Conservation (phyloP, 1,284 basidiomycete genomes). For the Moesziomyces globuligerus region DNA sequence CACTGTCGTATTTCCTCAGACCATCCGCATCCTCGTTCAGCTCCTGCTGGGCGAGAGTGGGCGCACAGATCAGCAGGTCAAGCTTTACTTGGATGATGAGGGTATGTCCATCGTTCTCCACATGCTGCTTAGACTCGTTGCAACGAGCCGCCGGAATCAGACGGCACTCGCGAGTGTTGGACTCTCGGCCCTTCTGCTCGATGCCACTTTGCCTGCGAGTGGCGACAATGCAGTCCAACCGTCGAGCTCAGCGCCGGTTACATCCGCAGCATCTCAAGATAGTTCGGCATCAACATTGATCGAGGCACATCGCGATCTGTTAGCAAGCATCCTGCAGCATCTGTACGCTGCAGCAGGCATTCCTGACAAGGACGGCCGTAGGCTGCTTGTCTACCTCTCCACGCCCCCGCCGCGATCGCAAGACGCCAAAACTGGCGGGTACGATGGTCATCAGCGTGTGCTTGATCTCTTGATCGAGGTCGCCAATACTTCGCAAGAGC, state of each 20-base stretch:
- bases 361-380: slow-evolving; percentile 38
- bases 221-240: not conserved
- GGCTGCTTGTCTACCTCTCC: slow-evolving; percentile 26
- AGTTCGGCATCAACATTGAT: not conserved
- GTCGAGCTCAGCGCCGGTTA: not conserved
- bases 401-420: not conserved
- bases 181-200: slow-evolving; percentile 20
- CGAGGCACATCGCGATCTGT: slow-evolving; percentile 5
- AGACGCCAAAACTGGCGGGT: not conserved
- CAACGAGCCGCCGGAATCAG: slow-evolving; percentile 26
- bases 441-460: slow-evolving; percentile 11
- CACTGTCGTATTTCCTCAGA: slow-evolving; percentile 17
- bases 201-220: slow-evolving; percentile 7
- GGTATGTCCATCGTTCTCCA: slow-evolving; percentile 18
- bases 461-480: slow-evolving; percentile 49
- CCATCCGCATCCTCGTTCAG: slow-evolving; percentile 18
- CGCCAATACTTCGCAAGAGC: slow-evolving; percentile 32
- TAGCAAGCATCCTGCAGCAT: slow-evolving; percentile 11
- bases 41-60: slow-evolving; percentile 1
- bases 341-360: slow-evolving; percentile 41
- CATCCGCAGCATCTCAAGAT: not conserved
- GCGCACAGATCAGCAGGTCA: not conserved
- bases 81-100: not conserved
- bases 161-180: slow-evolving; percentile 12
- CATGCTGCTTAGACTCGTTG: slow-evolving; percentile 11